phyloP scores from a whole-genome alignment of 805 yeast species.

The Candida yuanshanica region DNA sequence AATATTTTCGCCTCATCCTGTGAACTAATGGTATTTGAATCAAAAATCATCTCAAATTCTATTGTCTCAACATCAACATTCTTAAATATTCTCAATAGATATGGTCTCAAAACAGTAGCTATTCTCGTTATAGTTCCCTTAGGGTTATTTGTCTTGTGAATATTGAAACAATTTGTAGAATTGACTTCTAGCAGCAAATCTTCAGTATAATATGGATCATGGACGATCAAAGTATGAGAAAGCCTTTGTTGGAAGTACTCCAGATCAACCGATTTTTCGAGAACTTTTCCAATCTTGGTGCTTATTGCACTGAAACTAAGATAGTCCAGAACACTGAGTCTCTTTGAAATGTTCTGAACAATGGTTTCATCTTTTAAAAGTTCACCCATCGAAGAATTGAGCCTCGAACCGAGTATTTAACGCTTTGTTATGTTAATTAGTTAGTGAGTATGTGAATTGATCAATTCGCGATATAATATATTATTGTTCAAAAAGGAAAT shows the following conservation, averaged over 20 bases:
- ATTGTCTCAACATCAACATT: constrained; percentile 1
- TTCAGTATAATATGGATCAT: constrained; percentile 9
- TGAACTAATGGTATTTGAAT: constrained; percentile 11
- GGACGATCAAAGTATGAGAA: constrained; percentile 7
- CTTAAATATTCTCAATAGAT: constrained; percentile 7
- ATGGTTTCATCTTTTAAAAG: neutral
- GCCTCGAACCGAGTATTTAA: no score
- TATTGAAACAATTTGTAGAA: constrained; percentile 9
- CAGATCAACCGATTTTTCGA: constrained; percentile 4
- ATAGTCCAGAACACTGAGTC: constrained; percentile 17
- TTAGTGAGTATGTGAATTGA: no score
- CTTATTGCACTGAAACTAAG: constrained; percentile 9
- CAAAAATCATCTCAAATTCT: constrained; percentile 15
- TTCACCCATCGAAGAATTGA: no score
- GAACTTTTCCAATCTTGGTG: constrained; percentile 4
- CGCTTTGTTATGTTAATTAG: no score
- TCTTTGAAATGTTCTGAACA: constrained; percentile 8
- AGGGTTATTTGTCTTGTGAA: constrained; percentile 18
- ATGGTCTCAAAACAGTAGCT: constrained; percentile 8
- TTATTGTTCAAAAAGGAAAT: no score
- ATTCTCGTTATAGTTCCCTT: constrained; percentile 11
- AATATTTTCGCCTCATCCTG: constrained; percentile 22
- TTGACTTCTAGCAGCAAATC: constrained; percentile 17
- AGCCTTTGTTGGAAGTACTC: constrained; percentile 15
- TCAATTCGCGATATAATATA: no score